Conservation (phyloP, 176 grass and related monocot species). For the Carex kokanica region DNA sequence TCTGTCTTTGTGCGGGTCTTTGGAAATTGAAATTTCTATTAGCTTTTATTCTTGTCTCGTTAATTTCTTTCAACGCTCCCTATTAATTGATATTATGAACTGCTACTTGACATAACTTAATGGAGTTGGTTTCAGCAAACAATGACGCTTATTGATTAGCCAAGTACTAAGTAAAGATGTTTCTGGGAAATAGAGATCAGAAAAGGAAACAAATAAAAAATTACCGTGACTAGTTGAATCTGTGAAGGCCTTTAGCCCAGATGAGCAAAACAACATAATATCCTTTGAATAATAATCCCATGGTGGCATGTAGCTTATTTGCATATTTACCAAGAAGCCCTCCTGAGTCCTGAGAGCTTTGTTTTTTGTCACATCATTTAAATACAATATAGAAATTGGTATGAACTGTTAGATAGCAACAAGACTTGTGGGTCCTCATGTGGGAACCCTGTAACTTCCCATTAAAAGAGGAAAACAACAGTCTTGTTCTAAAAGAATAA, state of each 20-base stretch:
- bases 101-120: conserved; percentile 6
- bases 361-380: conserved; percentile 15
- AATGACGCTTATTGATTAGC: background rate
- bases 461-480: background rate
- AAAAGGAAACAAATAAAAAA: background rate
- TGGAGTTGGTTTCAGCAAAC: background rate
- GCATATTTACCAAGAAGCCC: background rate
- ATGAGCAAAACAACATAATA: background rate
- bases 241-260: background rate
- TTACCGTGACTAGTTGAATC: background rate
- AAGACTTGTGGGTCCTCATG: background rate
- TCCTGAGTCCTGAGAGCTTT: background rate
- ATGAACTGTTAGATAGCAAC: background rate
- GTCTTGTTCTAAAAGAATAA: background rate
- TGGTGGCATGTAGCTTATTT: background rate
- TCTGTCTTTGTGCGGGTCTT: background rate
- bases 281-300: background rate
- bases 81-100: background rate
- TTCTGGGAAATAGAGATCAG: background rate
- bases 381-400: background rate
- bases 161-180: background rate
- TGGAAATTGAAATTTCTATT: conserved; percentile 2
- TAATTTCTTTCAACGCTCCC: background rate
- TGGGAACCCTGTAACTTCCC: background rate
- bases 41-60: background rate